Base-by-base conservation (phyloP, 768 basidiomycete genomes). In the Phylloporus scabripes region DNA sequence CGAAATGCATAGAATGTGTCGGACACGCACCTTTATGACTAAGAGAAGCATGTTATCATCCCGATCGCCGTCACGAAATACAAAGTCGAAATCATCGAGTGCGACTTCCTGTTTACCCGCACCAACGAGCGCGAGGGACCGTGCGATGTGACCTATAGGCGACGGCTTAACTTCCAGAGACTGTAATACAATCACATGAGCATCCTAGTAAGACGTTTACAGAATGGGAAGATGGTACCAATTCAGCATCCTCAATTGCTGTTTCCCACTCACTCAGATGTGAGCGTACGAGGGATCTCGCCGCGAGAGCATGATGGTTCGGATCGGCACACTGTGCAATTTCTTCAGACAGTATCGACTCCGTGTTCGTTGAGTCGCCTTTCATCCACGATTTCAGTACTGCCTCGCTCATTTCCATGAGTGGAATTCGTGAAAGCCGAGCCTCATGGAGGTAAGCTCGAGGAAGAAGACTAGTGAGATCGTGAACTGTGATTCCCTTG, bases 141-240 rank as follows among this genome's bases (percentile, higher is more conserved):
- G 44, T 24, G 48, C 48, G 11, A 44, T 44, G 3, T 49, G 48
- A 10, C 48, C 36, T 7, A 47, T 21, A 23, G 38, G 15, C 21
- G 38, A 47, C 5, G 21, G 28, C 23, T 47, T 29, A 3, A 44
- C 21, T 14, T 21, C 5, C 3, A 44, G 28, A 5, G 48, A 44
- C 42, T 24, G 21, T 18, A 20, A 21, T 2, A 31, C 1, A 15
- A 1, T n/a, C 5, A 8, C 4, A 15, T 49, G 15, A 44, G 26
- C 11, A 4, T 20, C 26, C 38, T 9, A 11, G 10, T 18, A 4
- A 18, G 28, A 20, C 2, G 9, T 11, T 31, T 11, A 42, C 18
- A 9, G 28, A 31, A 17, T 7, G 20, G 15, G 28, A 29, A 29
- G 9, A 29, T 29, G 11, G 3, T 39, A 40, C 38, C 38, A 17